A percentile compares a stretch with the other conserved stretches of the same genome.
Evolutionary conservation across 208 protist species (phyloP).

Genomic region (Tritrichomonas musculus): DNA sequence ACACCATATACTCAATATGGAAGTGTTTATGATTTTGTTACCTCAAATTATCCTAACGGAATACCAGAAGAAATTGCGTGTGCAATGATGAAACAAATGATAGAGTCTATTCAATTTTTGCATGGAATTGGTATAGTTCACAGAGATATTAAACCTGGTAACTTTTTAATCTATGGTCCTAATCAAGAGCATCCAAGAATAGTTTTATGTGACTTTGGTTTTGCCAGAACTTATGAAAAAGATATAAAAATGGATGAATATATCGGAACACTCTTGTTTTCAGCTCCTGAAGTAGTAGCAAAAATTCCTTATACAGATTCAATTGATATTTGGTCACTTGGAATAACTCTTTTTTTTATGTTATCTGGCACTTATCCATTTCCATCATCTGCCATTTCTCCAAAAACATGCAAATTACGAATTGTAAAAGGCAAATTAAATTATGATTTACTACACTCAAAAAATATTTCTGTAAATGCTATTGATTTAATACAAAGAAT

Average conservation of each 20-base stretch:
- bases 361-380: slow-evolving; percentile 2
- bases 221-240: neutral
- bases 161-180: neutral
- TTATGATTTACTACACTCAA: no score
- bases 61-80: neutral
- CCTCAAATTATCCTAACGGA: neutral
- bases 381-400: no score
- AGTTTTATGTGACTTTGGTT: neutral
- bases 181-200: neutral
- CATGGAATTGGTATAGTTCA: neutral
- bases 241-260: neutral
- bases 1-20: neutral
- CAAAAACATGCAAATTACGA: no score
- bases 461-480: no score
- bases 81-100: neutral
- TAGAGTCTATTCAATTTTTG: neutral
- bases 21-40: neutral
- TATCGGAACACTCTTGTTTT: neutral
- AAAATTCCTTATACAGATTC: neutral
- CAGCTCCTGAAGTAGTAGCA: neutral
- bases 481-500: no score
- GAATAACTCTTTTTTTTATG: neutral
- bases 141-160: neutral
- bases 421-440: no score
- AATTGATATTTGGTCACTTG: slow-evolving; percentile 24